Base-by-base conservation (phyloP, 208 protist species). In the Crithidia thermophila region DNA sequence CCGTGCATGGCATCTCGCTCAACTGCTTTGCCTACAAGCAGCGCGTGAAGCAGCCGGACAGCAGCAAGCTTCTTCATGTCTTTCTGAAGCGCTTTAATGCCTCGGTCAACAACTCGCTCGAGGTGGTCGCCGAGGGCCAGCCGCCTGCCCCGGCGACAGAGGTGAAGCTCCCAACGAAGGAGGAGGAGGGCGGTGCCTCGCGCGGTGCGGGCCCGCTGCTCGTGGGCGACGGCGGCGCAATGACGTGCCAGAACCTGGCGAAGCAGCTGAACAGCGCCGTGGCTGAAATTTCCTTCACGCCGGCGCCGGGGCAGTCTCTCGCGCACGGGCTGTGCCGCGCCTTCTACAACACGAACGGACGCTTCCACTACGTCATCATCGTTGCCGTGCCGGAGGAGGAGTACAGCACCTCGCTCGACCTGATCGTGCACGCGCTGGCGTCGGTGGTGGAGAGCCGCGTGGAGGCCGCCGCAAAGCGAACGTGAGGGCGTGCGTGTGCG, bases 1-100 rank as follows among this genome's bases (percentile, higher is more conserved):
- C 72, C 1, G 82, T 91, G 20, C 88, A 94, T 63, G 88, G 88
- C 37, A 81, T 94, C 31, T 87, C 81, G 5, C 63, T 94, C 23
- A 91, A 90, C 72, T 91, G 82, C 46, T 94, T 91, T 58, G 85
- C 85, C 33, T 94, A 94, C 72, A 88, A 82, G 60, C 82, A 83
- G 58, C 74, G 76, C 23, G 83, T 94, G 13, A 73, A 67, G 49
- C 77, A 91, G 33, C 74, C 83, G 11, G 75, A 91, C 66, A 77
- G 69, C 62, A 75, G 49, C 33, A 84, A 81, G 34, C 67, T 94
- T 14, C 75, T 94, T n/a, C 60, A 78, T 67, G 39, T 84, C 18
- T 94, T 94, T 40, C 70, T 94, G n/a, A 74, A 80, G 57, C 88
- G 85, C 33, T 94, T 94, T 51, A 88, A 89, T 61, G 76, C 79